Conservation (phyloP, 139 green algal species). For the Coelastrella sp. region DNA sequence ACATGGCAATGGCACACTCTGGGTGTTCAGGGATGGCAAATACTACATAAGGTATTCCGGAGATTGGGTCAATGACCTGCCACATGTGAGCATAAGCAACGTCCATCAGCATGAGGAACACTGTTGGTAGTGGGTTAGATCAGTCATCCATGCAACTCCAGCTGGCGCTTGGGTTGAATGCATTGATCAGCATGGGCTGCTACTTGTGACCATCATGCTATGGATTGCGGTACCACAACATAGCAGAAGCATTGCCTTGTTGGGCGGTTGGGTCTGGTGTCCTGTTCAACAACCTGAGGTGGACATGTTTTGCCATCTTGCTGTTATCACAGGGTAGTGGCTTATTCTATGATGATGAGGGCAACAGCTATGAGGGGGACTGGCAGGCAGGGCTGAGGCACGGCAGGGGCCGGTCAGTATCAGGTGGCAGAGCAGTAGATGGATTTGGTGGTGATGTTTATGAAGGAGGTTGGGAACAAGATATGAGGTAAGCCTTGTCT, state of each 20-base stretch:
- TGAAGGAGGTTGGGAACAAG: conserved; percentile 73
- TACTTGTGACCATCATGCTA: no score
- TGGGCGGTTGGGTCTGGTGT: no score
- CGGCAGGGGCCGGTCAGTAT: conserved; percentile 67
- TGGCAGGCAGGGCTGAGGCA: conserved; percentile 65
- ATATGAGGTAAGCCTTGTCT: conserved; percentile 64
- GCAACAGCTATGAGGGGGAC: conserved; percentile 79
- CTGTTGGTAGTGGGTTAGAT: no score
- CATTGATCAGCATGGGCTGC: no score
- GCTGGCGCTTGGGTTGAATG: no score
- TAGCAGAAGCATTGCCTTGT: no score
- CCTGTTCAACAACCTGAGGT: no score
- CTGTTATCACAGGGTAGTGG: conserved; percentile 71
- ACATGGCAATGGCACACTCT: conserved; percentile 74
- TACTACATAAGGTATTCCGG: conserved; percentile 77
- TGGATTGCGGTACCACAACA: no score
- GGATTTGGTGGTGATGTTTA: conserved; percentile 79
- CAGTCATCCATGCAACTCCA: no score
- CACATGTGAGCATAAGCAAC: conserved; percentile 59
- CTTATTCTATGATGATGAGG: conserved; percentile 71
- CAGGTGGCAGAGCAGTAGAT: conserved; percentile 69
- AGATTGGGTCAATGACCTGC: conserved; percentile 68
- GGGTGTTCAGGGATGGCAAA: conserved; percentile 68
- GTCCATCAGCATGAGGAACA: no score
- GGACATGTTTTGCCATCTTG: no score